Evolutionary conservation across 78 protist genomes (phyloP), one percentile per base, ranked within the genome.

Genomic region (Speleostelium caveatum): DNA sequence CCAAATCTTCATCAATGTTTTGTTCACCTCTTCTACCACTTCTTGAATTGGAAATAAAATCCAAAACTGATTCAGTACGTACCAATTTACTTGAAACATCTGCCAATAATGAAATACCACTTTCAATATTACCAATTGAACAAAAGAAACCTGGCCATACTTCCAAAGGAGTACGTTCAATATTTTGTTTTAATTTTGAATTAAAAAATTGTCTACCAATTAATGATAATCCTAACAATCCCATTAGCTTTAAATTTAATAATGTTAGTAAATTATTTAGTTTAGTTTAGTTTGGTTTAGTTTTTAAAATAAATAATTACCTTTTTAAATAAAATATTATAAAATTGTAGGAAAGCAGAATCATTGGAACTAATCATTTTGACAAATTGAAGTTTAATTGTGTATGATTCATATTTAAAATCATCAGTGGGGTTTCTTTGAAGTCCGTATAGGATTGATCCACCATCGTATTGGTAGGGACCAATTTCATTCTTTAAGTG

Each of bases 171-270:
- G 35, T n/a, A 28, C 38, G 30, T 78, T 56, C 56, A 51, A 78
- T 58, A 24, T n/a, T 58, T 45, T 19, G 10, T 6, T 53, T 49
- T 2, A 38, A 26, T 28, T 51, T 59, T 35, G 87, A 26, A 24
- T 30, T 53, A 38, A 53, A 78, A 66, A 66, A 78, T 49, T 63
- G 33, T 78, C 87, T 66, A 5, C 87, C 87, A 32, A 78, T 78
- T 12, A 66, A 65, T 26, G 75, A 51, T 53, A 33, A 66, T 35
- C 45, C 75, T 41, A 66, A 21, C 26, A 16, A 4, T 24, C 30
- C 24, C 68, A 78, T 53, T 7, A 78, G 12, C 59, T 74, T 24
- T 26, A 14, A 26, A 28, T 32, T 21, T 33, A 41, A 66, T 49
- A n/a, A 45, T 45, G 53, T 45, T 45, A 45, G 10, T 45, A 45